Conservation (phyloP, 2,329 filamentous ascomycete species). For the Sporothrix curviconia region DNA sequence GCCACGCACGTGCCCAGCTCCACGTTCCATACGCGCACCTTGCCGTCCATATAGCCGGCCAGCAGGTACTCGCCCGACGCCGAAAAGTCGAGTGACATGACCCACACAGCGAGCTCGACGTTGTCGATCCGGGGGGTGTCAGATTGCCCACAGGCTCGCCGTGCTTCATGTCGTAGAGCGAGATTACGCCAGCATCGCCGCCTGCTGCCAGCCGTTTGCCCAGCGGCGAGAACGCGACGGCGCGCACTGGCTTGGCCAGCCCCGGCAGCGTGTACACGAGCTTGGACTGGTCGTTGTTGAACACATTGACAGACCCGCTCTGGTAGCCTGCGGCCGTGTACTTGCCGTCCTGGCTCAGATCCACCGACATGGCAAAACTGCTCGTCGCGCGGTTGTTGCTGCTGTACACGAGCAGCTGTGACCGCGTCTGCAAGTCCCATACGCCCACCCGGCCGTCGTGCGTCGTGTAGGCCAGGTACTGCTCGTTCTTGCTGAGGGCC, state of each 20-base stretch:
- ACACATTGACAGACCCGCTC: slow-evolving; percentile 86
- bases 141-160: slow-evolving; percentile 90
- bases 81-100: slow-evolving; percentile 88
- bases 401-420: slow-evolving; percentile 56
- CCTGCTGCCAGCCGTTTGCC: slow-evolving; percentile 80
- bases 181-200: slow-evolving; percentile 82
- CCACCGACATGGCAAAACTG: slow-evolving; percentile 84
- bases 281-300: slow-evolving; percentile 83
- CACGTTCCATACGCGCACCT: slow-evolving; percentile 92
- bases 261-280: slow-evolving; percentile 82
- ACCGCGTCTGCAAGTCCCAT: slow-evolving; percentile 61
- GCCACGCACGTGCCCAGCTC: slow-evolving; percentile 79
- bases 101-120: slow-evolving; percentile 71
- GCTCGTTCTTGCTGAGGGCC: slow-evolving; percentile 75
- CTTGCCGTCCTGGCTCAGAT: slow-evolving; percentile 70
- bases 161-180: slow-evolving; percentile 84
- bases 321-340: slow-evolving; percentile 90
- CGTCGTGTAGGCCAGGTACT: slow-evolving; percentile 78
- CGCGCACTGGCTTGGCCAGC: slow-evolving; percentile 77
- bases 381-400: slow-evolving; percentile 53
- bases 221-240: slow-evolving; percentile 80
- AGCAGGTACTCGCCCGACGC: slow-evolving; percentile 86
- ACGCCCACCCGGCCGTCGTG: slow-evolving; percentile 84
- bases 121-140: slow-evolving; percentile 35
- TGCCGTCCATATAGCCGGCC: slow-evolving; percentile 84